Evolutionary conservation across 2,329 filamentous ascomycete species (phyloP), one percentile per base, ranked within the genome.

Genomic region (Ceratocystis alfenasii): DNA sequence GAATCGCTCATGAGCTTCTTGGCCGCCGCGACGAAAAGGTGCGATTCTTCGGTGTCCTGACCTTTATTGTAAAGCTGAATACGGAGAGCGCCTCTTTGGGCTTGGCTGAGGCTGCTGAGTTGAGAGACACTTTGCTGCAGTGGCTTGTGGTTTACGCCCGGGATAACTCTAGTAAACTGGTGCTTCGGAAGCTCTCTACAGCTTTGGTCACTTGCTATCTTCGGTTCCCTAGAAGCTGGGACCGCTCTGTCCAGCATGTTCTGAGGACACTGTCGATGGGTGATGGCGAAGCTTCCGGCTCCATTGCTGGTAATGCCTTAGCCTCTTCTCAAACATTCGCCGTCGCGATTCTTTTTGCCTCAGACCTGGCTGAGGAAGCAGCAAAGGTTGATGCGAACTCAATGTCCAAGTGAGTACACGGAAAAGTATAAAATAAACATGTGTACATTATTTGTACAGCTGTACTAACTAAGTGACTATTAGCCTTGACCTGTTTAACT

Each of bases 61-160:
- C 93, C 0, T 87, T 96, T 70, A 95, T 90, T 63, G 85, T 97
- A 71, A 99, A 97, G 76, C 83, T 97, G 67, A 96, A 97, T 73
- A 87, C 87, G n/a, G 90, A 94, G 73, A 90, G 78, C 70, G 74
- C 76, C 65, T 78, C 79, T 17, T 75, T 89, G 50, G 78, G 79
- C 62, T 79, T 83, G 53, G 78, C 81, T 15, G 81, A 86, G 71
- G 81, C 85, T 2, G 75, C 78, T 67, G 80, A 82, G 68, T 77
- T 90, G 12, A 77, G 88, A 6, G 74, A 81, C 62, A 82, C 82
- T 62, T 78, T 90, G 36, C 76, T 88, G 50, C 77, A 76, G 46
- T 89, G 86, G 84, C 79, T 88, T 53, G 75, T 86, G 28, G 75
- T 76, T 36, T 81, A 83, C 8, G 73, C 86, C 10, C 73, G 75